Evolutionary conservation across 352 stramenopile species (phyloP).

Genomic region (Pythium graminicola): DNA sequence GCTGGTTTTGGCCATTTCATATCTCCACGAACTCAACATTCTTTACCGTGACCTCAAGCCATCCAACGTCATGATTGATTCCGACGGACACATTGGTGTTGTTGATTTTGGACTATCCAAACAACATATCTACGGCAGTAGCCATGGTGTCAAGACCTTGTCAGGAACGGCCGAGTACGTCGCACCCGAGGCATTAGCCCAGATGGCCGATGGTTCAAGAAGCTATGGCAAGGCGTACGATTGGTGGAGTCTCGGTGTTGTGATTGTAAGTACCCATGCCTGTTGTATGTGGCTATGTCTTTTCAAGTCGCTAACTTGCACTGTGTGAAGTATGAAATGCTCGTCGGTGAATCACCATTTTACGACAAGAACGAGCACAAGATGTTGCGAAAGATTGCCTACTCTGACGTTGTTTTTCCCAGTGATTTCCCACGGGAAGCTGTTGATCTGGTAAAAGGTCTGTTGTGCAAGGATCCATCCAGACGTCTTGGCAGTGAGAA

Average conservation of each 20-base stretch:
- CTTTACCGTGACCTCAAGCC: slow-evolving; percentile 85
- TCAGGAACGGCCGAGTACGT: slow-evolving; percentile 86
- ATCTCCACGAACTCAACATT: slow-evolving; percentile 87
- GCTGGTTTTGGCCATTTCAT: slow-evolving; percentile 83
- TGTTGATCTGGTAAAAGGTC: slow-evolving; percentile 61
- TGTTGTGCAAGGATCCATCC: slow-evolving; percentile 70
- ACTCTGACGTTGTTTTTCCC: slow-evolving; percentile 69
- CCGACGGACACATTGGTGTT: slow-evolving; percentile 81
- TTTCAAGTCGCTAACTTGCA: background rate
- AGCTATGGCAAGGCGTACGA: slow-evolving; percentile 88
- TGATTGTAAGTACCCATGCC: slow-evolving; percentile 54
- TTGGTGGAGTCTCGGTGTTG: slow-evolving; percentile 85
- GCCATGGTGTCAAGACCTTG: slow-evolving; percentile 78
- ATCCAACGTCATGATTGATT: slow-evolving; percentile 88
- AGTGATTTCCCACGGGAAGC: slow-evolving; percentile 70
- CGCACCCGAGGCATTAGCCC: slow-evolving; percentile 71
- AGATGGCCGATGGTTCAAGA: slow-evolving; percentile 69
- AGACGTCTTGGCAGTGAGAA: slow-evolving; percentile 57
- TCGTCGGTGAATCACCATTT: slow-evolving; percentile 80
- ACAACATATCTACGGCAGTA: slow-evolving; percentile 85
- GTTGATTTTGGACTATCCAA: slow-evolving; percentile 87
- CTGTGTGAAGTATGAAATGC: slow-evolving; percentile 72
- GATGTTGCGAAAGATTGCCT: slow-evolving; percentile 82
- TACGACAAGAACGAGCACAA: slow-evolving; percentile 88
- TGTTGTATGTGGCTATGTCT: background rate